Evolutionary conservation across 2,329 filamentous ascomycete genomes (phyloP), one percentile per base, ranked within the genome.

Genomic region (Claviceps fusiformis): DNA sequence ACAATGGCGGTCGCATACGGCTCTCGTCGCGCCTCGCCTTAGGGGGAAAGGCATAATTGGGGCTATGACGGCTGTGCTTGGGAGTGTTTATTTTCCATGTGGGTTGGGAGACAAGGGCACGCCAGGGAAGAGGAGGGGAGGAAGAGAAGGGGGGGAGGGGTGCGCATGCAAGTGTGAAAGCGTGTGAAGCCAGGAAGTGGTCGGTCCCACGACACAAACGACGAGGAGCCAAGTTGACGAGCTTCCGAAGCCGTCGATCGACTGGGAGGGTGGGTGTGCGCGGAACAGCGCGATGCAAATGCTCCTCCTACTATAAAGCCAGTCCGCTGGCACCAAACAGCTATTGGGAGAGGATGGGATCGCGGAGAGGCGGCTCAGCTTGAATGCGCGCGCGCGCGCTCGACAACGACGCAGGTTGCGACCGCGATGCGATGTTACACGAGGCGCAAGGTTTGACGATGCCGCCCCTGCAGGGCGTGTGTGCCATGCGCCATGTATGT

Each of bases 21-120:
- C 35, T 47, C 62, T 62, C 54, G 51, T 48, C 65, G 64, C 67
- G 61, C 66, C 66, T 65, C 63, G 65, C 62, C 66, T 64, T 60
- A 62, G 50, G 47, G 44, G 49, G 33, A 41, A 33, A 43, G 51
- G 46, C 48, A 50, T n/a, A 51, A 56, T 24, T 24, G 50, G 62
- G 59, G 54, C 53, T 53, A 55, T 53, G 56, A 57, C 53, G 46
- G 50, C 44, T 49, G 41, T 47, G 53, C 46, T 58, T 58, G 55
- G 59, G 58, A 50, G 57, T 55, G 48, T 55, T 47, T 45, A 10
- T 44, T 33, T 54, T 44, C 19, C 35, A 19, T 46, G 56, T 41
- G 45, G 57, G 55, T 56, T 60, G 59, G 58, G 58, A 59, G 52
- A 58, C 51, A 54, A 56, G 39, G 55, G 55, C 56, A 54, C 49